These are phyloP conservation scores for Trichomonas vaginalis DNA, from an alignment of 208 protist genomes.

Conservation along the genomic window DNA sequence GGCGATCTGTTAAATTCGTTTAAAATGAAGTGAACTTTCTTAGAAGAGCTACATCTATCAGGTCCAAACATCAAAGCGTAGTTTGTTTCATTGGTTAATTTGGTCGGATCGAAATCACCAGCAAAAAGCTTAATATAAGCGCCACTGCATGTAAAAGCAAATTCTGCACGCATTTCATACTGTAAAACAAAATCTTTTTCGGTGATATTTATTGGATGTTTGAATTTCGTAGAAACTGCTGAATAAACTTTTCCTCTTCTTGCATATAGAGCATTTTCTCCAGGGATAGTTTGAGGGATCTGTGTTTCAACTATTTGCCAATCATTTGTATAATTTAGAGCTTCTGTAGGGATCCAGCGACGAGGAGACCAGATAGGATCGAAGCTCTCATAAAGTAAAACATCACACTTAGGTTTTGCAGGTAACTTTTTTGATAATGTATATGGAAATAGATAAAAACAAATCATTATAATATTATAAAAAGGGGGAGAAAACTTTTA, in stretches of 20 bases:
- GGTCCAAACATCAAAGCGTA: conserved; percentile 46
- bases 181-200: conserved; percentile 22
- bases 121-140: conserved; percentile 23
- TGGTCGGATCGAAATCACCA: neutral
- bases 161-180: conserved; percentile 31
- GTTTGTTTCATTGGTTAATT: conserved; percentile 23
- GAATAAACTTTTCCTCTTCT: neutral
- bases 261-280: neutral
- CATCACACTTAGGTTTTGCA: neutral
- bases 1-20: conserved; percentile 24
- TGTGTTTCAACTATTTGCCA: conserved; percentile 2
- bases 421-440: neutral
- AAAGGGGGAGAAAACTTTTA: no score
- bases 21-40: conserved; percentile 40
- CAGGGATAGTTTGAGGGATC: neutral
- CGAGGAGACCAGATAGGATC: neutral
- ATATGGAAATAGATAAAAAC: neutral
- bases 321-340: neutral
- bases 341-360: neutral
- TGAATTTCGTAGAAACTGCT: conserved; percentile 19
- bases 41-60: conserved; percentile 33
- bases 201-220: neutral
- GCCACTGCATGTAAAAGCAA: conserved; percentile 34
- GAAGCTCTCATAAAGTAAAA: neutral
- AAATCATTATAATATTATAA: neutral